Evolutionary conservation across 2,329 filamentous ascomycete genomes (phyloP).

Genomic region (Penicillium sp.): DNA sequence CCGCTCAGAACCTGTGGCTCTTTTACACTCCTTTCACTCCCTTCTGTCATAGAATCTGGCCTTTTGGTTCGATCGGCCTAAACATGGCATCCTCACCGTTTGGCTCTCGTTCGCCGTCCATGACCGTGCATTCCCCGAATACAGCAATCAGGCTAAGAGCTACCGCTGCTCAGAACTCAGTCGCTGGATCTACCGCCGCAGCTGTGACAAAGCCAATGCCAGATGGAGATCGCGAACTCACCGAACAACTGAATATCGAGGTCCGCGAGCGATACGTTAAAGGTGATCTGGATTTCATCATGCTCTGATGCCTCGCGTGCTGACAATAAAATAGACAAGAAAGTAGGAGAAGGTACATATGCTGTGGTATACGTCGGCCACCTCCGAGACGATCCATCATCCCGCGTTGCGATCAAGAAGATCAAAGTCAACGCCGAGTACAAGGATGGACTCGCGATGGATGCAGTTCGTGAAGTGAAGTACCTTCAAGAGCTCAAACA

Average conservation of each 20-base stretch:
- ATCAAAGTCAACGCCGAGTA: constrained; percentile 58
- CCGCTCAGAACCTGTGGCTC: neutral
- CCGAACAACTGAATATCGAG: constrained; percentile 77
- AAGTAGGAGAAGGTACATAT: constrained; percentile 94
- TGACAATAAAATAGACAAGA: constrained; percentile 59
- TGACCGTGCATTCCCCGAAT: constrained; percentile 31
- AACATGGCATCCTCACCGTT: constrained; percentile 46
- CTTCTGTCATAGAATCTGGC: neutral
- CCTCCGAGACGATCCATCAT: constrained; percentile 65
- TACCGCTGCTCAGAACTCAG: constrained; percentile 32
- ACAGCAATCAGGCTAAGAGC: constrained; percentile 35
- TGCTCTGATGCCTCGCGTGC: neutral
- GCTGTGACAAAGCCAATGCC: constrained; percentile 14
- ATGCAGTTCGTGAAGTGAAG: constrained; percentile 93
- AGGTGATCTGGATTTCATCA: constrained; percentile 49
- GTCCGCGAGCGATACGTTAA: constrained; percentile 88
- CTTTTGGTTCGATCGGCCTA: neutral
- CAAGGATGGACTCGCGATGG: constrained; percentile 86
- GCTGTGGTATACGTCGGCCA: constrained; percentile 91
- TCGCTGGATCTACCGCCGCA: constrained; percentile 15
- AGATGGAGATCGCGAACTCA: constrained; percentile 41
- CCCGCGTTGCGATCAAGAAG: constrained; percentile 67
- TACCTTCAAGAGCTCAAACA: constrained; percentile 91
- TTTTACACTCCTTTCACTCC: neutral
- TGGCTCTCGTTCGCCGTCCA: constrained; percentile 37